Base-by-base conservation (phyloP, 371 early-diverging fungal genomes). In the Mortierella sp. region DNA sequence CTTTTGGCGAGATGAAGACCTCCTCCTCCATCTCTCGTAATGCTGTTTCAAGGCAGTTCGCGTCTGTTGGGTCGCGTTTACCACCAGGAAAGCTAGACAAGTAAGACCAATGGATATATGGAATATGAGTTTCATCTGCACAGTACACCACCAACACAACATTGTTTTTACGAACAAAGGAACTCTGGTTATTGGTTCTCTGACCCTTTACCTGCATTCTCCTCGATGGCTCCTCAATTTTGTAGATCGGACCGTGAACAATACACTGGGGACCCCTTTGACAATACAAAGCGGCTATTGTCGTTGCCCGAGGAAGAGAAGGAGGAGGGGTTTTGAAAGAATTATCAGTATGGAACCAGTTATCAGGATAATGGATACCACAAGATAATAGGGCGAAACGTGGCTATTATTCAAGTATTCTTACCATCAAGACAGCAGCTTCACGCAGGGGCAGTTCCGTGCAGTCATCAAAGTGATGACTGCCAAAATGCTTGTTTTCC, bases 21-120 rank as follows among this genome's bases (percentile, higher is more conserved):
- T 97, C 97, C 74, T 97, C 96, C 18, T 76, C 47, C 12, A 95
- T 92, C 66, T 96, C 97, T 27, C 97, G 83, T 43, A 95, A 62
- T 5, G 95, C 95, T 2, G 97, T 91, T 13, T 63, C 79, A 54
- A 85, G 81, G 9, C 86, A 64, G 26, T 84, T 82, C 5, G 56
- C 24, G 67, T 93, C 95, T 19, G 68, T 43, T 0, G 72, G 67
- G 67, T 93, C 92, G 62, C 82, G 82, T 67, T 89, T 92, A 58
- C 94, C 94, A 49, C 94, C 94, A 4, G 94, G 91, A 71, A 94
- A 94, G 38, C 68, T 67, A 49, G 0, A 13, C 10, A 21, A 27
- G 16, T 34, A 28, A 54, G 31, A 41, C 45, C 18, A 21, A 42
- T 31, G 30, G 42, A 9, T 6, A 30, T 34, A 31, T 47, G 19